Evolutionary conservation across 345 rosid species (phyloP).

Genomic region (Hevea brasiliensis): DNA sequence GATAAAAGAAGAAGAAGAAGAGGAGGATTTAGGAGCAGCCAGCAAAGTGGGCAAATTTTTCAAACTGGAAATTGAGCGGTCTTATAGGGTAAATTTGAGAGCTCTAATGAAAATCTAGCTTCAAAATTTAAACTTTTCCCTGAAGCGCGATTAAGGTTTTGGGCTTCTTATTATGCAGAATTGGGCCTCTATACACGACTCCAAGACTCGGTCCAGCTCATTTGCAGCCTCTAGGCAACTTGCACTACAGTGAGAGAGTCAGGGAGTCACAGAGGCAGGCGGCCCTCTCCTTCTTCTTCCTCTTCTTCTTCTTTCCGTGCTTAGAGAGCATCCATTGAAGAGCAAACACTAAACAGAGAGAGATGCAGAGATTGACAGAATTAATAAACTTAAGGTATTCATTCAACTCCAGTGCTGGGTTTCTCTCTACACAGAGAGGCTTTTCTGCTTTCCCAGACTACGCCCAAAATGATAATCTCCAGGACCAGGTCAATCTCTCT

Average conservation of each 20-base stretch:
- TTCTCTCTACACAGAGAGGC: slow-evolving; percentile 35
- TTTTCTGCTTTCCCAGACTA: slow-evolving; percentile 71
- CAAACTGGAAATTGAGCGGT: slow-evolving; percentile 39
- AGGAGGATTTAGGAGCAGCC: slow-evolving; percentile 11
- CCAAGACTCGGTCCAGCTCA: neutral
- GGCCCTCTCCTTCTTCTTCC: no score
- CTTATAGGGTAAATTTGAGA: slow-evolving; percentile 1
- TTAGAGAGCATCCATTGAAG: neutral
- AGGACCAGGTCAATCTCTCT: slow-evolving; percentile 56
- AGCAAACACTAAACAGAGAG: neutral
- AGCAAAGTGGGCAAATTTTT: slow-evolving; percentile 27
- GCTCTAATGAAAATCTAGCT: neutral
- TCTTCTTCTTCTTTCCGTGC: neutral
- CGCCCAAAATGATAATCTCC: slow-evolving; percentile 39
- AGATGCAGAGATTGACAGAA: slow-evolving; percentile 58
- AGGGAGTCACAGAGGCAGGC: no score
- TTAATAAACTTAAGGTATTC: slow-evolving; percentile 39
- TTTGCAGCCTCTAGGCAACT: neutral
- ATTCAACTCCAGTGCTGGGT: slow-evolving; percentile 36
- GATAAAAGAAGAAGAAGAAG: neutral
- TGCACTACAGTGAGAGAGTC: neutral
- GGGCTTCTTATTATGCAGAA: no score
- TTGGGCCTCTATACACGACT: neutral
- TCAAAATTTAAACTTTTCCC: slow-evolving; percentile 14
- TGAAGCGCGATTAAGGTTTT: neutral